Evolutionary conservation across 2,329 filamentous ascomycete species (phyloP), one percentile per base, ranked within the genome.

Genomic region (Paecilomyces sp.): DNA sequence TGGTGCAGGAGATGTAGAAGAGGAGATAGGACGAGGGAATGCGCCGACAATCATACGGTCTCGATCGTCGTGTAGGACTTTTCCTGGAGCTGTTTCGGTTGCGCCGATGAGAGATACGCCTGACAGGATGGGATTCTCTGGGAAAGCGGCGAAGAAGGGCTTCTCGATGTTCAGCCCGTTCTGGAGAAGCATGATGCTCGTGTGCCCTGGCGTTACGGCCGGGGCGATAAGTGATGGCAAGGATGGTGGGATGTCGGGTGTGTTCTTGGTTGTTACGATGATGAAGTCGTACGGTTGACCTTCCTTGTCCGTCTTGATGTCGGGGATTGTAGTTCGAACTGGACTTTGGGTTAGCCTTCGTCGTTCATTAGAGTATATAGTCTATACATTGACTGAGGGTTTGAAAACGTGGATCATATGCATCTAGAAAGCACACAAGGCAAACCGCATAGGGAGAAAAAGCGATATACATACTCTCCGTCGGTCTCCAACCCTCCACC

Each of bases 91-190:
- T 0, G 67, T 71, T 64, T 86, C 82, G 3, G 78, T 78, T 2
- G 81, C 78, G 28, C 82, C 81, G 58, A 83, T 84, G 56, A 81
- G 72, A 2, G 77, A 79, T 8, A 86, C 76, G 3, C 82, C 82
- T 2, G 79, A 82, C 1, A 87, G 73, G 6, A 85, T 65, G 0
- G 79, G 68, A 61, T 83, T 86, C 2, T 67, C 60, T 0, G 84
- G 83, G 65, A 85, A 85, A 0, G 71, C 69, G 0, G 68, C 60
- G 22, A 82, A 66, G 22, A 87, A 66, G 0, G 83, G 82, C 51
- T 76, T 79, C 63, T 87, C 83, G 62, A 87, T 87, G 64, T 86
- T 85, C n/a, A 87, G 71, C 0, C 85, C 85, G 65, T 88, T 88
- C 62, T 88, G 85, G 4, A 85, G 72, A 6, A 88, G 76, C 0